phyloP scores from a whole-genome alignment of 768 basidiomycete species.

The Russula dissimulans region DNA sequence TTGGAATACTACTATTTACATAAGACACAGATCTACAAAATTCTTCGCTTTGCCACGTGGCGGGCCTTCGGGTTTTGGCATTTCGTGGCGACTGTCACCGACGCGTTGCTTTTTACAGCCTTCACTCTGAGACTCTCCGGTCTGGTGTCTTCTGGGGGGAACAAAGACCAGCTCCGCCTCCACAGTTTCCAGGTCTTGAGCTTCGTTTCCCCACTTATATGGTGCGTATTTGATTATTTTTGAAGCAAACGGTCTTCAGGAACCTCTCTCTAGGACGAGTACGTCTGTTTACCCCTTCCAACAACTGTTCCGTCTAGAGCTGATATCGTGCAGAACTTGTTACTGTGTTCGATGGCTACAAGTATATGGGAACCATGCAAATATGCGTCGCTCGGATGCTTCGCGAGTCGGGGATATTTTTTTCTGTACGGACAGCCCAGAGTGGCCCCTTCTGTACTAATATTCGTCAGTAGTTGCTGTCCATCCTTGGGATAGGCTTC shows the following conservation, averaged over 20 bases:
- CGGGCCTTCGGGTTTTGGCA: slow-evolving; percentile 81
- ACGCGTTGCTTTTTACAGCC: slow-evolving; percentile 61
- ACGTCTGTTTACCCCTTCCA: slow-evolving; percentile 24
- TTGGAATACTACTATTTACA: not conserved
- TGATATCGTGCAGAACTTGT: slow-evolving; percentile 47
- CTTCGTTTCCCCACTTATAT: slow-evolving; percentile 81
- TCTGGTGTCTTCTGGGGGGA: slow-evolving; percentile 29
- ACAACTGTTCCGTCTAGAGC: not conserved
- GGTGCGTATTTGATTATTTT: slow-evolving; percentile 38
- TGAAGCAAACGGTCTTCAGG: not conserved
- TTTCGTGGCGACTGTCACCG: slow-evolving; percentile 58
- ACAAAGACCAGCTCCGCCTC: slow-evolving; percentile 37
- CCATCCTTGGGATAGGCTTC: slow-evolving; percentile 77
- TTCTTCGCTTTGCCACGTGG: slow-evolving; percentile 68
- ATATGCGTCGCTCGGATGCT: slow-evolving; percentile 91
- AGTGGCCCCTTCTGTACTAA: not conserved
- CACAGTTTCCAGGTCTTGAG: slow-evolving; percentile 84
- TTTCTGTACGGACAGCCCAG: slow-evolving; percentile 47
- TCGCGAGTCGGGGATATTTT: slow-evolving; percentile 86
- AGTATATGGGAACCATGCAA: slow-evolving; percentile 90
- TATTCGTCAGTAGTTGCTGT: slow-evolving; percentile 47
- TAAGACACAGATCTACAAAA: slow-evolving; percentile 48
- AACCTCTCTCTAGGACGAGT: slow-evolving; percentile 61
- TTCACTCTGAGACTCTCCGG: slow-evolving; percentile 66
- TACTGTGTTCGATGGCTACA: slow-evolving; percentile 74